Base-by-base conservation (phyloP, 495 filamentous ascomycete genomes). In the Penicillium goetzii region DNA sequence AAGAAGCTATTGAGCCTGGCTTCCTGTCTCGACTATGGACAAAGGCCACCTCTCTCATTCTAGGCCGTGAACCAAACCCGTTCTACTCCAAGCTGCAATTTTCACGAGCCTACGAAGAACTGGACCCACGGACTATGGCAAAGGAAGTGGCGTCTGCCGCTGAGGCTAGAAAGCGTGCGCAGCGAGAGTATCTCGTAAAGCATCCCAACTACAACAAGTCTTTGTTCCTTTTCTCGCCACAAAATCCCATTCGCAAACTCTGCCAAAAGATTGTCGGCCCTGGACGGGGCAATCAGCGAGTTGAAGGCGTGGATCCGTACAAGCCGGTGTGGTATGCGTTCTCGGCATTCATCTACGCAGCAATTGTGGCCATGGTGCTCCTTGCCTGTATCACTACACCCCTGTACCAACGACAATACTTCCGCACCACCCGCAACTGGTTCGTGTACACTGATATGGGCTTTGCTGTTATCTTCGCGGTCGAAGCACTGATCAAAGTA, bases 301-400 rank as follows among this genome's bases (percentile, higher is more conserved):
- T 93, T 59, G 90, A 97, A 71, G 95, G 95, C 21, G 85, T 92
- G 0, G 85, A 89, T 59, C 95, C 95, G 2, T 92, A 94, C 66
- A 92, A 90, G 61, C 86, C 88, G 3, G 80, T 96, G 14, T 98
- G 96, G 92, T 97, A 96, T 71, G 77, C 85, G 6, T 97, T 99
- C 72, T 97, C 96, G 1, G 90, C 90, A 10, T 88, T 99, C 59
- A 91, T 98, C 63, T 99, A 99, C 69, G 88, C 89, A 9, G 89
- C 92, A 32, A 97, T 99, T 60, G 90, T 98, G 52, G 91, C 92
- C 49, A 98, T 99, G 95, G 95, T 99, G 19, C 70, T 98, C 34
- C 85, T 99, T 50, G 95, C 95, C 36, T 98, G 95, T 69, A 80
- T 97, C 59, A 97, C 94, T 11, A 99, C 95, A 4, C 95, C 95